Conservation (phyloP, 2,329 filamentous ascomycete species). For the Lachnellula suecica region DNA sequence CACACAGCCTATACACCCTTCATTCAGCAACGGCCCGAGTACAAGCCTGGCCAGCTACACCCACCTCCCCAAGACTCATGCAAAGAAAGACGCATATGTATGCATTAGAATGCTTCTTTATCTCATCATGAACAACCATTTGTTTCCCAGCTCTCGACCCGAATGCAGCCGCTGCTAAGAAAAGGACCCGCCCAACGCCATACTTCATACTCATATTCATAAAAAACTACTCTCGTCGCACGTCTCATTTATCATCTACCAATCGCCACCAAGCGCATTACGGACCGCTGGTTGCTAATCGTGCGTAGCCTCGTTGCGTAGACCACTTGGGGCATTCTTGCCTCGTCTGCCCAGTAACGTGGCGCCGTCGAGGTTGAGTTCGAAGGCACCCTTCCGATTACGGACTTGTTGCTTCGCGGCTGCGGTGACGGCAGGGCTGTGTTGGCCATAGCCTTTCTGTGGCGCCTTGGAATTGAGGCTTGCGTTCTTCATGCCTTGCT, state of each 20-base stretch:
- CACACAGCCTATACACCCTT: too few species aligned
- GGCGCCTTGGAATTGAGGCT: constrained; percentile 66
- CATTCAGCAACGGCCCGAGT: too few species aligned
- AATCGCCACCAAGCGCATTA: background rate
- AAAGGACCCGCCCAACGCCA: background rate
- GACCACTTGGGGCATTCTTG: constrained; percentile 42
- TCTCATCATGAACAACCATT: background rate
- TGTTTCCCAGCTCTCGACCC: background rate
- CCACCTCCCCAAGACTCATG: too few species aligned
- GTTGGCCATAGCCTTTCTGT: constrained; percentile 78
- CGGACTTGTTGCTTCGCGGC: constrained; percentile 79
- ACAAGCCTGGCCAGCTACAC: too few species aligned
- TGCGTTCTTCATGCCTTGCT: constrained; percentile 83
- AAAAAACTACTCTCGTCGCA: too few species aligned
- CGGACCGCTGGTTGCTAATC: background rate
- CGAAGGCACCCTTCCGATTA: constrained; percentile 77
- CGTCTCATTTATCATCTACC: background rate
- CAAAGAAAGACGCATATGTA: background rate
- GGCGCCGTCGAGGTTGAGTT: constrained; percentile 87
- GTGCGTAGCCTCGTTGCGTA: constrained; percentile 13
- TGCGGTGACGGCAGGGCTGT: constrained; percentile 79
- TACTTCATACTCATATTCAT: background rate
- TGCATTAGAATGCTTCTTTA: background rate
- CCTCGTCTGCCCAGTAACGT: constrained; percentile 77
- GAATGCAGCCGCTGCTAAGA: background rate